Base-by-base conservation (phyloP, 208 protist species). In the Willaertia magna region DNA sequence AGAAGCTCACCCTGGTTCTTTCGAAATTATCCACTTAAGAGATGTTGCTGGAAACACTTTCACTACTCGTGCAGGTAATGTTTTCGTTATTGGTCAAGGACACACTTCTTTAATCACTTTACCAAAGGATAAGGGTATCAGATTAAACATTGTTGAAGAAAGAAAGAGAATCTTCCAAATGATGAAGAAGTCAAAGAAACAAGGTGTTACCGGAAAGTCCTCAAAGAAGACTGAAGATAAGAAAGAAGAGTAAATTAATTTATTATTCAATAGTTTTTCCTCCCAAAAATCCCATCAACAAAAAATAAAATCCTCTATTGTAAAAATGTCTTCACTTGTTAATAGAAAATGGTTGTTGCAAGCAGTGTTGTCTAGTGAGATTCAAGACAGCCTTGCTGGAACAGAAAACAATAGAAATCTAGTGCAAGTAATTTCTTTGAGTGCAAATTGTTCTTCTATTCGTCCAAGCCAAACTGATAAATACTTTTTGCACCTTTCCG, bases 21-120 rank as follows among this genome's bases (percentile, higher is more conserved):
- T 98, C 93, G 93, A 98, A 89, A 99, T 99, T 87, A 94, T 99
- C 18, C 97, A 99, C 92, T 85, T 99, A 86, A 94, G 94, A 87
- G 97, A 98, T 88, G 86, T 89, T 55, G 90, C 91, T 18, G 92
- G 92, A 84, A 91, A 97, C 88, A 93, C 93, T 76, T 99, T 99
- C 90, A 96, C 98, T 88, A 99, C 98, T 67, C 97, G 98, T 87
- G 59, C 94, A n/a, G 81, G 81, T 82, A 99, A 99, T 94, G 95
- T 99, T 74, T 99, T 99, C 90, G 95, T 99, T 87, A 97, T 99
- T 87, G 98, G 98, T 89, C 93, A 93, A 88, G 92, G 93, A 83
- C 90, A 93, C 87, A 91, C 90, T 48, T 87, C 97, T 51, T 90
- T 93, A 48, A 92, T 99, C 74, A 95, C 95, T 11, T 91, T 99